These are phyloP conservation scores for Lachnellula subtilissima DNA, from an alignment of 2,329 filamentous ascomycete genomes.

Conservation along the genomic window DNA sequence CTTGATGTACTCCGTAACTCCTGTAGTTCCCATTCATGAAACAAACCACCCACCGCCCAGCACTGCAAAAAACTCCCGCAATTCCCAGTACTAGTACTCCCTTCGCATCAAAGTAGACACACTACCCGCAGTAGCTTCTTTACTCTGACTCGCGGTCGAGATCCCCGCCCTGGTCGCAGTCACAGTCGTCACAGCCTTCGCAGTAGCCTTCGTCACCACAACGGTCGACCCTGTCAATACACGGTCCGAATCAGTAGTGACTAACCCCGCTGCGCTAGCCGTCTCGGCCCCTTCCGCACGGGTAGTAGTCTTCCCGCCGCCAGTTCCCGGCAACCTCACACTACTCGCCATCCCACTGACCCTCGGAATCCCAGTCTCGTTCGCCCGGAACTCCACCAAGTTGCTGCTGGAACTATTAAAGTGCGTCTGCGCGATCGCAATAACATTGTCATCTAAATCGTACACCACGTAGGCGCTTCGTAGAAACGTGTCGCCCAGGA, in stretches of 20 bases:
- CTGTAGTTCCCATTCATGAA: background rate
- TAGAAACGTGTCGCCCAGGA: conserved; percentile 49
- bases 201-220: background rate
- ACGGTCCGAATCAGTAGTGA: background rate
- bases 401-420: conserved; percentile 32
- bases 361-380: conserved; percentile 16
- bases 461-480: conserved; percentile 51
- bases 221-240: no score
- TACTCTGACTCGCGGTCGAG: background rate
- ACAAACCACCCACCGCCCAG: background rate
- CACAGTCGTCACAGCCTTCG: background rate
- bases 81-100: background rate
- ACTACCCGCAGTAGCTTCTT: background rate
- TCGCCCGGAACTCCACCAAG: conserved; percentile 19
- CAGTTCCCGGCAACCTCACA: conserved; percentile 2
- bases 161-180: background rate
- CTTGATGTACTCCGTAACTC: no score
- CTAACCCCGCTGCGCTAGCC: background rate
- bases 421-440: conserved; percentile 45
- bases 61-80: background rate
- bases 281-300: background rate
- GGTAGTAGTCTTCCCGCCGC: background rate
- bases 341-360: conserved; percentile 15
- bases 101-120: background rate
- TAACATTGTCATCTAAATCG: conserved; percentile 44